Evolutionary conservation across 768 basidiomycete genomes (phyloP).

Genomic region (Kwoniella botswanensis): DNA sequence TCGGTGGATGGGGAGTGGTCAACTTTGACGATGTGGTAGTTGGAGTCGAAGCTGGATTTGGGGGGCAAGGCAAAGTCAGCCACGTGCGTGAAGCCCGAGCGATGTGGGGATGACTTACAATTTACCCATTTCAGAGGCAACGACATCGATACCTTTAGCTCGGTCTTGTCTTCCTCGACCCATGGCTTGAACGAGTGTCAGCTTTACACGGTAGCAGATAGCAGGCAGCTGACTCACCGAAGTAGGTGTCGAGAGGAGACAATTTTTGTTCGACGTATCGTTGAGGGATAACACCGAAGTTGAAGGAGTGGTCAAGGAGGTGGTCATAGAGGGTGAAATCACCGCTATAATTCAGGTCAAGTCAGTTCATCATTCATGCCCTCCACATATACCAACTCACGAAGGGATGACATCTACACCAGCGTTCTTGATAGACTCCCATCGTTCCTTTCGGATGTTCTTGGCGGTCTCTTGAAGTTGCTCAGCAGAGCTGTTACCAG

Average conservation of each 20-base stretch:
- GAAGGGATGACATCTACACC: conserved; percentile 91
- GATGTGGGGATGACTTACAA: conserved; percentile 67
- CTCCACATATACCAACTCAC: conserved; percentile 61
- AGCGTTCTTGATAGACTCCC: conserved; percentile 79
- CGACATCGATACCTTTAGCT: conserved; percentile 88
- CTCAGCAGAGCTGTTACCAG: conserved; percentile 81
- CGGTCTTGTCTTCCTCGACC: conserved; percentile 90
- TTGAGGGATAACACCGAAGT: conserved; percentile 95
- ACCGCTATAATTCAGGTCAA: conserved; percentile 66
- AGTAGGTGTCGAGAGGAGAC: conserved; percentile 90
- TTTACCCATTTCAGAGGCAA: conserved; percentile 99
- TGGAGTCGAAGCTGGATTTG: conserved; percentile 88
- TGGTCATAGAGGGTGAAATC: conserved; percentile 99
- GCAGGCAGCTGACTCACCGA: conserved; percentile 62
- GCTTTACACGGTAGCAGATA: background rate
- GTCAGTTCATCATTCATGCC: conserved; percentile 15
- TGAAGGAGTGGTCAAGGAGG: conserved; percentile 93
- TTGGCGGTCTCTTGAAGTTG: conserved; percentile 86
- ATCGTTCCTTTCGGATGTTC: conserved; percentile 84
- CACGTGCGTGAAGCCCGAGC: conserved; percentile 6
- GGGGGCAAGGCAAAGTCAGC: background rate
- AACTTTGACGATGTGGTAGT: conserved; percentile 98
- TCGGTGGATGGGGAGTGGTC: conserved; percentile 87
- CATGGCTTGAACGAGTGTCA: conserved; percentile 65
- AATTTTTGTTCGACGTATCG: conserved; percentile 86